phyloP scores from a whole-genome alignment of 306 rosid genomes.

The Lotus japonicus region DNA sequence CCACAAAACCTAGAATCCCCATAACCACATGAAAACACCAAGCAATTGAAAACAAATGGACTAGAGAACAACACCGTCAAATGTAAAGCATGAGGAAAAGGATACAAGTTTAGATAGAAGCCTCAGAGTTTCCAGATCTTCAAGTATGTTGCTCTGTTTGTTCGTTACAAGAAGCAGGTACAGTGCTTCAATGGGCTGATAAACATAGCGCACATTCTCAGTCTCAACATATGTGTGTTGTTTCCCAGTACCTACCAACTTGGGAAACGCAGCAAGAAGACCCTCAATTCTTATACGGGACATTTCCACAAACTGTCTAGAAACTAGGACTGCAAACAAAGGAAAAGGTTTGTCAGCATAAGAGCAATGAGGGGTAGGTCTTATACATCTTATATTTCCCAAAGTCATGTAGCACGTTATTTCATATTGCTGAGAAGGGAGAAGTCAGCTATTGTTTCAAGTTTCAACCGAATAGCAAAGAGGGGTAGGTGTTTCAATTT shows the following conservation, averaged over 20 bases:
- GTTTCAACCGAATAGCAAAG: not conserved
- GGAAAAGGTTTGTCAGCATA: not conserved
- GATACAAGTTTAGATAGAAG: conserved; percentile 96
- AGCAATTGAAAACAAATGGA: not conserved
- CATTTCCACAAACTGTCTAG: conserved; percentile 93
- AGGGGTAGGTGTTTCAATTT: not conserved
- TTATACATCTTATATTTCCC: not conserved
- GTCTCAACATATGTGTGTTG: conserved; percentile 96
- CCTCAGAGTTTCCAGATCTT: conserved; percentile 92
- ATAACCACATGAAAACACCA: not conserved
- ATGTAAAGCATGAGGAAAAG: conserved; percentile 22
- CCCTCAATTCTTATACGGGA: conserved; percentile 94
- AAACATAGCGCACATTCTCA: conserved; percentile 94
- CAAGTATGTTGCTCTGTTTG: conserved; percentile 93
- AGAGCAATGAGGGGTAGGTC: not conserved
- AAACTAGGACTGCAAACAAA: conserved; percentile 69
- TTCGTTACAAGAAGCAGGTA: conserved; percentile 92
- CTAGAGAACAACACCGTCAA: not conserved
- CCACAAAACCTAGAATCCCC: not conserved
- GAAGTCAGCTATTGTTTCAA: not conserved
- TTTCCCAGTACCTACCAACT: conserved; percentile 91
- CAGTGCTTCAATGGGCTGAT: conserved; percentile 91
- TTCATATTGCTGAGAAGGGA: not conserved
- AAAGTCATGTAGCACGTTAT: not conserved
- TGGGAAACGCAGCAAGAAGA: conserved; percentile 95